Evolutionary conservation across 352 stramenopile genomes (phyloP).

Genomic region (Globisporangium rhizosaccharum): DNA sequence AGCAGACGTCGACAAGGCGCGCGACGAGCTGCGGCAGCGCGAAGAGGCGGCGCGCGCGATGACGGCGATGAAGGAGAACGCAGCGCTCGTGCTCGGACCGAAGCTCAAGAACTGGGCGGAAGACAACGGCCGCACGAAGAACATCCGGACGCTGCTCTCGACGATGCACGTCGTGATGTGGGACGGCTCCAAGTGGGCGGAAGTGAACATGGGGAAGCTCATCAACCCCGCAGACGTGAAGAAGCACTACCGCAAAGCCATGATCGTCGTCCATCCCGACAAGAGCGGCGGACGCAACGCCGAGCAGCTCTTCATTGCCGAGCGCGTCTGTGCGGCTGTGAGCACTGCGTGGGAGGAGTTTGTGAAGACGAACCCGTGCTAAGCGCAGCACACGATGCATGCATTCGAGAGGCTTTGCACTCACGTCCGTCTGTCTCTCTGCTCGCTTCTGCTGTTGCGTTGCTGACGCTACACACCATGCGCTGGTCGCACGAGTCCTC

Average conservation of each 20-base stretch:
- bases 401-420: not conserved
- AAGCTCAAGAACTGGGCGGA: constrained; percentile 80
- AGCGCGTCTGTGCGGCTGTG: constrained; percentile 87
- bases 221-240: constrained; percentile 88
- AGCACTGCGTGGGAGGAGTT: constrained; percentile 91
- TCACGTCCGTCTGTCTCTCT: not conserved
- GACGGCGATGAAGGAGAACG: constrained; percentile 65
- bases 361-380: constrained; percentile 65
- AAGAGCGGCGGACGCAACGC: constrained; percentile 81
- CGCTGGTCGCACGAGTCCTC: too few species aligned
- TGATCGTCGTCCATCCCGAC: constrained; percentile 91
- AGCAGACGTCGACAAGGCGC: constrained; percentile 62
- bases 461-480: too few species aligned
- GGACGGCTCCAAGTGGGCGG: constrained; percentile 83
- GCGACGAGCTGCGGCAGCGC: constrained; percentile 63
- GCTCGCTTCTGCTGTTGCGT: too few species aligned
- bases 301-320: constrained; percentile 87
- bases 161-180: constrained; percentile 92
- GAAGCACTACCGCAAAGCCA: constrained; percentile 88
- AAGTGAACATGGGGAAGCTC: constrained; percentile 91
- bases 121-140: constrained; percentile 86
- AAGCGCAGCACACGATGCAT: constrained; percentile 1
- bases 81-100: constrained; percentile 45
- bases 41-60: constrained; percentile 54
- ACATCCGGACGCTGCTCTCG: constrained; percentile 87